These are phyloP conservation scores for Monosporozyma unispora DNA, from an alignment of 805 yeast species.

Conservation along the genomic window DNA sequence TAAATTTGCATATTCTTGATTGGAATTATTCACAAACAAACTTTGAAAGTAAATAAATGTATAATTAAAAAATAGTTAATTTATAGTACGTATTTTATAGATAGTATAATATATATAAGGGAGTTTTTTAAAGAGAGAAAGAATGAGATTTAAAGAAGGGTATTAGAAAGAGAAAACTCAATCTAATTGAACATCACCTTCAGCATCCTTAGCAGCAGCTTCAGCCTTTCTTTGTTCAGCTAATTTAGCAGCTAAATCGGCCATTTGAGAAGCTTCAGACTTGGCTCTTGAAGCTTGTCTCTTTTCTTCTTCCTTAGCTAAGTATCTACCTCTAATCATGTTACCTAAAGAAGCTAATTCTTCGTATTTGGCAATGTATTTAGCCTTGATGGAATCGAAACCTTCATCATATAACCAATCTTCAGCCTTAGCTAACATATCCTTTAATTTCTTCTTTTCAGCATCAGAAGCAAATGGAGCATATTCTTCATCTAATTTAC, in stretches of 20 bases:
- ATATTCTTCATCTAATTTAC: conserved; percentile 89
- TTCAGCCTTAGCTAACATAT: conserved; percentile 75
- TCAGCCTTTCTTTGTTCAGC: conserved; percentile 67
- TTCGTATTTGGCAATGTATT: conserved; percentile 95
- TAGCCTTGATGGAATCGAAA: conserved; percentile 91
- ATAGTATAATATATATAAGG: not conserved
- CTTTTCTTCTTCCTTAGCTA: conserved; percentile 91
- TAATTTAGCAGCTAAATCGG: conserved; percentile 73
- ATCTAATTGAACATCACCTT: conserved; percentile 35
- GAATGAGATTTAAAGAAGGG: not conserved
- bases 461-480: conserved; percentile 80
- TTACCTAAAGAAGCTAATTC: conserved; percentile 93
- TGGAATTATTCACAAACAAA: not conserved
- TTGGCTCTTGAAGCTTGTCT: conserved; percentile 79
- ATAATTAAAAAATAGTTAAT: not conserved
- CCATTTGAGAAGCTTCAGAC: conserved; percentile 78
- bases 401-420: conserved; percentile 99
- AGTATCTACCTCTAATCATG: conserved; percentile 89
- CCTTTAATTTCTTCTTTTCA: conserved; percentile 74
- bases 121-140: not conserved
- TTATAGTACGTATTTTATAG: conserved; percentile 1
- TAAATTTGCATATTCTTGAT: not conserved
- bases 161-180: not conserved
- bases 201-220: conserved; percentile 26
- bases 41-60: not conserved